phyloP scores from a whole-genome alignment of 345 rosid genomes.

The Raphanus sativus region DNA sequence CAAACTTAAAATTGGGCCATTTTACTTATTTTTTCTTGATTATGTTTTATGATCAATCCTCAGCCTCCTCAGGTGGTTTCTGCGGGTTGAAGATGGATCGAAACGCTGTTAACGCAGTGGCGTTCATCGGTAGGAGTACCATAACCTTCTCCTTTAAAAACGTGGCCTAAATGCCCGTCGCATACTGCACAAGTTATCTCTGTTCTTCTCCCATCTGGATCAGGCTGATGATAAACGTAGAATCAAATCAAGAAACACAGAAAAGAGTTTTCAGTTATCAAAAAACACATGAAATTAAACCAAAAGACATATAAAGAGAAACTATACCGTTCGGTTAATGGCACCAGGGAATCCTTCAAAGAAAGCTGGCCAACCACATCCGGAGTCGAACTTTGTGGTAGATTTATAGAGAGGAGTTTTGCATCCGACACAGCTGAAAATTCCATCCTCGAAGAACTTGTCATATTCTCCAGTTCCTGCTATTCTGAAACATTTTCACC shows the following conservation, averaged over 20 bases:
- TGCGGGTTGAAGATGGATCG: slow-evolving; percentile 54
- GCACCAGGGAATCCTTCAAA: slow-evolving; percentile 83
- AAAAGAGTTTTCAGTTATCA: not conserved
- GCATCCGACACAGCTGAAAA: slow-evolving; percentile 72
- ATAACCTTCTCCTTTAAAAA: slow-evolving; percentile 81
- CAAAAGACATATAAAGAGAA: not conserved
- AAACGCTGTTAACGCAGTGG: slow-evolving; percentile 82
- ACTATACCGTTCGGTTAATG: slow-evolving; percentile 54
- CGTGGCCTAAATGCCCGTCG: slow-evolving; percentile 88
- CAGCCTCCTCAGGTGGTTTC: not conserved
- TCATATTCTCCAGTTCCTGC: slow-evolving; percentile 77
- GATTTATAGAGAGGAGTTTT: slow-evolving; percentile 77
- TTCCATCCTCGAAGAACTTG: slow-evolving; percentile 65
- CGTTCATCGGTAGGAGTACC: slow-evolving; percentile 80
- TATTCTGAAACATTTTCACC: slow-evolving; percentile 37
- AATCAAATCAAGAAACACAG: slow-evolving; percentile 12
- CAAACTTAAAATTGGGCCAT: no score
- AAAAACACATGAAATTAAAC: not conserved
- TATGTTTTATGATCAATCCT: not conserved
- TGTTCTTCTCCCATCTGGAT: slow-evolving; percentile 73
- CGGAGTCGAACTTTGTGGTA: slow-evolving; percentile 66
- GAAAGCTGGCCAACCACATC: slow-evolving; percentile 97
- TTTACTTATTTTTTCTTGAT: no score
- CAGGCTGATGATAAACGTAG: slow-evolving; percentile 43
- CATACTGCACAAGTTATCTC: slow-evolving; percentile 89